Conservation (phyloP, 169 alveolate genomes). For the Cryptosporidium xiaoi region DNA sequence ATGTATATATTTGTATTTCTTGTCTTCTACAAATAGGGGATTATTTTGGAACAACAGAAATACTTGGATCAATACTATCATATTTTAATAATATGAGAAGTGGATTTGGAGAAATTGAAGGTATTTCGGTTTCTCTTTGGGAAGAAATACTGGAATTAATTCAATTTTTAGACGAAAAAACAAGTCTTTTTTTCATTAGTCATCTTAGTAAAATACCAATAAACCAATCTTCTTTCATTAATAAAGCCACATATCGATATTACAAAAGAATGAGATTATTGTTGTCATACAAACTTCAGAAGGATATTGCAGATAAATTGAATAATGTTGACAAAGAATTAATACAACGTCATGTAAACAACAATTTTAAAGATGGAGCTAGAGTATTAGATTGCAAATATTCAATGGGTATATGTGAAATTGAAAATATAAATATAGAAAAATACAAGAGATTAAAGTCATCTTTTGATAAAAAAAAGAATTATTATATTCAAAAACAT, state of each 20-base stretch:
- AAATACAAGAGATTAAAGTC: background rate
- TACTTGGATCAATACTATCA: slow-evolving; percentile 10
- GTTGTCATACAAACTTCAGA: slow-evolving; percentile 2
- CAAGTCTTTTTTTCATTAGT: background rate
- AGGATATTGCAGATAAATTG: background rate
- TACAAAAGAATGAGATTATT: slow-evolving; percentile 25
- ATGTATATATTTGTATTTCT: slow-evolving; percentile 11
- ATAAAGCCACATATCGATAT: background rate
- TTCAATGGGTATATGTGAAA: background rate
- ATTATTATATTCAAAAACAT: background rate
- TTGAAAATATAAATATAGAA: background rate
- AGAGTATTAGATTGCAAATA: background rate
- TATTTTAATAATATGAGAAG: background rate
- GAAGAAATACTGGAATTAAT: slow-evolving; percentile 17
- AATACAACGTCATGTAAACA: background rate
- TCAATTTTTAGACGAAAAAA: background rate
- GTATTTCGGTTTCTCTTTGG: slow-evolving; percentile 35
- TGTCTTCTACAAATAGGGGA: slow-evolving; percentile 13
- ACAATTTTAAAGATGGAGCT: background rate
- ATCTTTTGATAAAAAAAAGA: background rate
- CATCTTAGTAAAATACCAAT: slow-evolving; percentile 13
- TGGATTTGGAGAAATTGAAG: background rate
- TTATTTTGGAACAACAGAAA: slow-evolving; percentile 25
- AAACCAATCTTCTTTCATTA: background rate
- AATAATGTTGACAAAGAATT: background rate